phyloP scores from a whole-genome alignment of 345 rosid genomes.

The Melaleuca alternifolia region DNA sequence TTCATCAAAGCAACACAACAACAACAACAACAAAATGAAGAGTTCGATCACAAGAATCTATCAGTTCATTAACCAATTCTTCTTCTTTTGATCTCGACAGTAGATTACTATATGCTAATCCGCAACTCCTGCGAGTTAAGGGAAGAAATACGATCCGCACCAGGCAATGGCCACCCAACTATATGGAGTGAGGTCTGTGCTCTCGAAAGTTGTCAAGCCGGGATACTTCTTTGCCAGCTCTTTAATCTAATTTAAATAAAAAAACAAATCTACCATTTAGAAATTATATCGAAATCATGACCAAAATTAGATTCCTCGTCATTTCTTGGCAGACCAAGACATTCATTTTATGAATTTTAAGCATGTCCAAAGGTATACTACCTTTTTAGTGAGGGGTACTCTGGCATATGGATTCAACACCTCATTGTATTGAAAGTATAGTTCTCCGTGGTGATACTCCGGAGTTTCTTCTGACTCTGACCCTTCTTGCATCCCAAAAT shows the following conservation, averaged over 20 bases:
- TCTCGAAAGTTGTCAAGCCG: conserved; percentile 53
- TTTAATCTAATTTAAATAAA: conserved; percentile 33
- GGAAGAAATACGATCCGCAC: conserved; percentile 17
- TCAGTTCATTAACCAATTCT: not conserved
- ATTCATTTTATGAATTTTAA: not conserved
- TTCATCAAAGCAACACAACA: not conserved
- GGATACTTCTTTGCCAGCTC: conserved; percentile 72
- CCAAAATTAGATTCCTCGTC: not conserved
- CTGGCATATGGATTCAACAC: not conserved
- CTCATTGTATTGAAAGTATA: not conserved
- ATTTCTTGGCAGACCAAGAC: not conserved
- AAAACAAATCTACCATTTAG: too few relatives aligned
- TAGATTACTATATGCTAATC: not conserved
- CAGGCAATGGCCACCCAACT: conserved; percentile 98
- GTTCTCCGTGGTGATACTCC: not conserved
- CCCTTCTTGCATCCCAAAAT: not conserved
- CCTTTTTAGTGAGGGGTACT: not conserved
- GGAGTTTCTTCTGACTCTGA: not conserved
- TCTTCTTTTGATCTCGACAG: not conserved
- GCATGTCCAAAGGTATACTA: not conserved
- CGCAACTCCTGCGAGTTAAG: not conserved
- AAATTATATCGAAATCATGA: not conserved
- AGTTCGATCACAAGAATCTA: not conserved
- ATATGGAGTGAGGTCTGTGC: conserved; percentile 70
- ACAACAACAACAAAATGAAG: not conserved